Evolutionary conservation across 352 stramenopile genomes (phyloP).

Genomic region (Phytophthora syringae): DNA sequence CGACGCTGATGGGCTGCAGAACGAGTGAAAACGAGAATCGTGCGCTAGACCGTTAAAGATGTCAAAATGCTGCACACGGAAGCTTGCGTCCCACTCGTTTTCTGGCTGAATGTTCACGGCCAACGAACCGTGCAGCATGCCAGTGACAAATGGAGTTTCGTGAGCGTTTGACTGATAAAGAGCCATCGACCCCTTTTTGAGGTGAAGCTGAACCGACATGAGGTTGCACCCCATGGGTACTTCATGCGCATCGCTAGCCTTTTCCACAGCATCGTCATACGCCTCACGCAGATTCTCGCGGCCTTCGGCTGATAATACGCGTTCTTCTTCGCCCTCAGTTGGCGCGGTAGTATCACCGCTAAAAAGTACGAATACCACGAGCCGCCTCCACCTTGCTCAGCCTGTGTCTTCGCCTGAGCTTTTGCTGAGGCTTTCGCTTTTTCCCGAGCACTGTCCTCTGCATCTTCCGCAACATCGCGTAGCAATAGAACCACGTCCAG

Average conservation of each 20-base stretch:
- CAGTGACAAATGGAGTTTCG: constrained; percentile 54
- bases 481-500: constrained; percentile 72
- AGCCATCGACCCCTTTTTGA: constrained; percentile 57
- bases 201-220: constrained; percentile 67
- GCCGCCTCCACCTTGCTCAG: constrained; percentile 30
- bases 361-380: constrained; percentile 88
- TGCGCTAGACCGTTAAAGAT: constrained; percentile 60
- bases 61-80: constrained; percentile 73
- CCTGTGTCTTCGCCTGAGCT: constrained; percentile 21
- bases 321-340: constrained; percentile 35
- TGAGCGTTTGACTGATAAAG: constrained; percentile 58
- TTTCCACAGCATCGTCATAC: constrained; percentile 74
- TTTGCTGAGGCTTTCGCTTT: constrained; percentile 37
- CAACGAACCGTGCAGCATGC: constrained; percentile 57
- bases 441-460: constrained; percentile 46
- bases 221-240: constrained; percentile 76
- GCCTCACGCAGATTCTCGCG: constrained; percentile 72
- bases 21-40: constrained; percentile 59
- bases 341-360: constrained; percentile 31
- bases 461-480: constrained; percentile 67
- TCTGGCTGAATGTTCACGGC: constrained; percentile 66
- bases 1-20: constrained; percentile 59
- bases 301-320: constrained; percentile 69
- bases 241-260: constrained; percentile 46
- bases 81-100: constrained; percentile 67